Evolutionary conservation across 768 basidiomycete genomes (phyloP).

Genomic region (Mycena latifolia): DNA sequence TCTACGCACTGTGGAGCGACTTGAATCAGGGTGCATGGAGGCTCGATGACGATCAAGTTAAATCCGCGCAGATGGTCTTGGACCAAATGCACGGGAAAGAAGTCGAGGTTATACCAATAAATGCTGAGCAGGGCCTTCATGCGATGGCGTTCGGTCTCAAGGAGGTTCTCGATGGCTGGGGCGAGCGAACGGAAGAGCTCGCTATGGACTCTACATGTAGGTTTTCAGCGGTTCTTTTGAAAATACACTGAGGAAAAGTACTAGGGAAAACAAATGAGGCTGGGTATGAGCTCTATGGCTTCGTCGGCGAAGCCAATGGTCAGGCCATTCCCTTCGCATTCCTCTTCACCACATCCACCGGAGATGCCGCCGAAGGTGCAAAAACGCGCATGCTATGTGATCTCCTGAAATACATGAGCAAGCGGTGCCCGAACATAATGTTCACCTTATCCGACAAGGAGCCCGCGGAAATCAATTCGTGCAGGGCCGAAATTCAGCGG

Average conservation of each 20-base stretch:
- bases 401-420: neutral
- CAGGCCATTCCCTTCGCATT: conserved; percentile 35
- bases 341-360: conserved; percentile 30
- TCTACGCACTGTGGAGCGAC: conserved; percentile 3
- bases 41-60: conserved; percentile 31
- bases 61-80: conserved; percentile 31
- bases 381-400: neutral
- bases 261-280: conserved; percentile 13
- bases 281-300: conserved; percentile 28
- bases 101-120: conserved; percentile 13
- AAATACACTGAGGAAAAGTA: conserved; percentile 18
- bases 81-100: conserved; percentile 16
- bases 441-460: conserved; percentile 47
- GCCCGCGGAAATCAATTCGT: conserved; percentile 43
- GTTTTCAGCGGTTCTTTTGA: conserved; percentile 4
- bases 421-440: conserved; percentile 28
- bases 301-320: conserved; percentile 41
- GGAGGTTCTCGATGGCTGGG: conserved; percentile 29
- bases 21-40: conserved; percentile 30
- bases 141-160: conserved; percentile 36
- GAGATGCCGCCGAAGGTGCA: neutral
- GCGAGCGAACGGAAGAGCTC: conserved; percentile 24
- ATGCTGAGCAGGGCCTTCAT: conserved; percentile 8
- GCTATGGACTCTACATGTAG: conserved; percentile 38
- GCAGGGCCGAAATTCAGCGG: conserved; percentile 30